Evolutionary conservation across 306 rosid species (phyloP).

Genomic region (Biancaea sappan): DNA sequence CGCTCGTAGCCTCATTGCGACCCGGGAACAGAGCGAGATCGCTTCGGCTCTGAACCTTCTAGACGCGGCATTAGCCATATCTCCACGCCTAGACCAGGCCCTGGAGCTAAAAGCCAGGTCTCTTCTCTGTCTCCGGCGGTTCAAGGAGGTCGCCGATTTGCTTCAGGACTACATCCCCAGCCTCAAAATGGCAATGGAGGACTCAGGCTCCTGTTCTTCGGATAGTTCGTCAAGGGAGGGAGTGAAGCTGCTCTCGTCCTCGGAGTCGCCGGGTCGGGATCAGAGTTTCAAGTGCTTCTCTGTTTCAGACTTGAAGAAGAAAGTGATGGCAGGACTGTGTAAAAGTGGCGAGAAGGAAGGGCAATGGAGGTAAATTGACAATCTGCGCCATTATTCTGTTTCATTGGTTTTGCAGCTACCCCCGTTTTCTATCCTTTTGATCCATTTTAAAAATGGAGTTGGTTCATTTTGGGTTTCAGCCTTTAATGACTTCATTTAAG

Average conservation of each 20-base stretch:
- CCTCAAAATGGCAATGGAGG: constrained; percentile 62
- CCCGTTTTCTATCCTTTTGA: constrained; percentile 3
- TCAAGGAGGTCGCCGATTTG: constrained; percentile 91
- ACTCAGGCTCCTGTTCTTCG: constrained; percentile 52
- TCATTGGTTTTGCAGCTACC: constrained; percentile 40
- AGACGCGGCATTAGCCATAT: constrained; percentile 79
- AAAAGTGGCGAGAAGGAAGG: constrained; percentile 79
- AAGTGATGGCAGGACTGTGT: constrained; percentile 83
- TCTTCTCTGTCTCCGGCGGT: constrained; percentile 68
- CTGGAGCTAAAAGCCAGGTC: constrained; percentile 83
- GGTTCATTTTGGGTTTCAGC: constrained; percentile 35
- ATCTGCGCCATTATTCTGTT: constrained; percentile 29
- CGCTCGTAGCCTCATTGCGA: constrained; percentile 72
- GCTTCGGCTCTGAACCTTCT: constrained; percentile 65
- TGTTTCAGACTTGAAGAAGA: constrained; percentile 88
- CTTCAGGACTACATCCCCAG: constrained; percentile 95
- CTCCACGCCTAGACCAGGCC: constrained; percentile 71
- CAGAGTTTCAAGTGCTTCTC: constrained; percentile 94
- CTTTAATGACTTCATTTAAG: constrained; percentile 36
- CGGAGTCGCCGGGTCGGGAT: constrained; percentile 49
- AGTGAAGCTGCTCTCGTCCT: constrained; percentile 66
- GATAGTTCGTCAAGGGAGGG: constrained; percentile 67
- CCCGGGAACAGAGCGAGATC: constrained; percentile 67
- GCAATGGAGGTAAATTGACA: constrained; percentile 77
- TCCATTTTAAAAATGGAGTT: neutral